Evolutionary conservation across 2,329 filamentous ascomycete species (phyloP).

Genomic region (Penicillium sp.): DNA sequence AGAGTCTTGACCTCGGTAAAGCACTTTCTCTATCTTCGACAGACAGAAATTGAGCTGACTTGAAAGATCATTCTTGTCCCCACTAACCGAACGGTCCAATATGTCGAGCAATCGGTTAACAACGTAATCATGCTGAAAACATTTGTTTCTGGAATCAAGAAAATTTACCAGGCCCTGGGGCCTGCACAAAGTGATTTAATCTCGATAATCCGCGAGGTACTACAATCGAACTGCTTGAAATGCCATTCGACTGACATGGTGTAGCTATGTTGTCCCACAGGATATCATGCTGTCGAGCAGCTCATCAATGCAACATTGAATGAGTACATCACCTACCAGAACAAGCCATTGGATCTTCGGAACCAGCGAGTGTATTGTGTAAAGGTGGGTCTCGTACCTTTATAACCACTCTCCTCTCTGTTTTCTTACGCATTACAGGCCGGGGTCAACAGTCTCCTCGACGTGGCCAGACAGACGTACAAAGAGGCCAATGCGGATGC

Average conservation of each 20-base stretch:
- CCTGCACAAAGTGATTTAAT: slow-evolving; percentile 65
- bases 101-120: slow-evolving; percentile 79
- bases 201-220: slow-evolving; percentile 61
- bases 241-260: not conserved
- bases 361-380: slow-evolving; percentile 91
- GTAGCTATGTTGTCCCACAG: slow-evolving; percentile 63
- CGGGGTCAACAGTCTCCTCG: slow-evolving; percentile 79
- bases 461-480: slow-evolving; percentile 84
- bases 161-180: slow-evolving; percentile 66
- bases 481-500: slow-evolving; percentile 83
- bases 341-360: slow-evolving; percentile 75
- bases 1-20: slow-evolving; percentile 71
- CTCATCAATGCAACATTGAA: slow-evolving; percentile 73
- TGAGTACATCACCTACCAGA: slow-evolving; percentile 74
- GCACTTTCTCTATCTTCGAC: not conserved
- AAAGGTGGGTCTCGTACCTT: slow-evolving; percentile 50
- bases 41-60: slow-evolving; percentile 11
- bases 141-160: slow-evolving; percentile 67
- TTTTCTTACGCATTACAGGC: slow-evolving; percentile 49
- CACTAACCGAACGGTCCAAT: slow-evolving; percentile 61
- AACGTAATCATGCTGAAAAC: slow-evolving; percentile 83
- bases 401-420: not conserved
- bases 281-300: slow-evolving; percentile 59
- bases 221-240: not conserved
- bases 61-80: slow-evolving; percentile 72